Evolutionary conservation across 2,329 filamentous ascomycete species (phyloP).

Genomic region (Ceratocystiopsis sp.): DNA sequence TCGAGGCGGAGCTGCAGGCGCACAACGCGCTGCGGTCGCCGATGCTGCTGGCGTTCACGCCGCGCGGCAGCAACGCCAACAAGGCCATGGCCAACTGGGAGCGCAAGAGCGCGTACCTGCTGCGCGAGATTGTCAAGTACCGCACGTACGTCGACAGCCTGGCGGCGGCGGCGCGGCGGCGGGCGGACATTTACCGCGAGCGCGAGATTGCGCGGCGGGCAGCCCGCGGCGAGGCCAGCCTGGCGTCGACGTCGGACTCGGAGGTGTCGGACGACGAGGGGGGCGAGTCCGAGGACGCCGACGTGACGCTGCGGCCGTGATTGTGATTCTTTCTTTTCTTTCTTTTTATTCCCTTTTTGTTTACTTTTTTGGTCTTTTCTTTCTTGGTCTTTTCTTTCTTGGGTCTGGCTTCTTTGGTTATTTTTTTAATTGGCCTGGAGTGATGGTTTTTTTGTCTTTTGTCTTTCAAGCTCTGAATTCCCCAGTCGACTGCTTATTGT

Average conservation of each 20-base stretch:
- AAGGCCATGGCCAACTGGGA: slow-evolving; percentile 97
- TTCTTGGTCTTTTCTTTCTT: background rate
- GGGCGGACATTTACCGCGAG: slow-evolving; percentile 53
- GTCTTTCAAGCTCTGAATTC: too few relatives aligned
- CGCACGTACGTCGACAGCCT: slow-evolving; percentile 84
- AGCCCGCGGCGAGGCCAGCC: slow-evolving; percentile 21
- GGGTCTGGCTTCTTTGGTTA: too few relatives aligned
- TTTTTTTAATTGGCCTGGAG: too few relatives aligned
- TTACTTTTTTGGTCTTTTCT: background rate
- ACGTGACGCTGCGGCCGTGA: background rate
- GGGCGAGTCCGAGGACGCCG: background rate
- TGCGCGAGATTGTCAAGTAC: slow-evolving; percentile 93
- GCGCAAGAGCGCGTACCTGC: slow-evolving; percentile 77
- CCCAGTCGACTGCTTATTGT: too few relatives aligned
- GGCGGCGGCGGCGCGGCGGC: slow-evolving; percentile 49
- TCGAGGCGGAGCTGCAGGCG: slow-evolving; percentile 68
- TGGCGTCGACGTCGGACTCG: slow-evolving; percentile 1
- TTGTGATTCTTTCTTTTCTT: background rate
- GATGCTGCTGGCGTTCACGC: slow-evolving; percentile 80
- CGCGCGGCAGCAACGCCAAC: slow-evolving; percentile 59
- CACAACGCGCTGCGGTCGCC: slow-evolving; percentile 80
- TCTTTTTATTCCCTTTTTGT: background rate
- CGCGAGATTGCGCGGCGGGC: slow-evolving; percentile 33
- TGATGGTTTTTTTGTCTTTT: too few relatives aligned
- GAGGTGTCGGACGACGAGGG: slow-evolving; percentile 1